A percentile compares a stretch with the other conserved stretches of the same genome.
These are phyloP conservation scores for Coemansia sp. DNA, from an alignment of 192 early-diverging fungal species.

Conservation along the genomic window DNA sequence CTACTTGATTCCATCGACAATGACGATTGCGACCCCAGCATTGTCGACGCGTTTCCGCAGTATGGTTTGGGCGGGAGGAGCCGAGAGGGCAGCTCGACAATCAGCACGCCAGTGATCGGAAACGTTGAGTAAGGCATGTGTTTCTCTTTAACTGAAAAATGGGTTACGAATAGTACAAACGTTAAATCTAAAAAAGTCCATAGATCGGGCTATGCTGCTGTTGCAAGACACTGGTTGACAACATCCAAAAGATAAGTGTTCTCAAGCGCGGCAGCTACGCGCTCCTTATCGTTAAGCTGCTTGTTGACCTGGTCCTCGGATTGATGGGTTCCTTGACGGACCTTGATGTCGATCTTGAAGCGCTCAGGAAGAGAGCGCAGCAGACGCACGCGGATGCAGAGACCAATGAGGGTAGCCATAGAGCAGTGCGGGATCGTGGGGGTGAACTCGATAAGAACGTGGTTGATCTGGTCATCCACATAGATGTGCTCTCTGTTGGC, in stretches of 20 bases:
- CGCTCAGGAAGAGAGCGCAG: constrained; percentile 83
- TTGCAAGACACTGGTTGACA: constrained; percentile 88
- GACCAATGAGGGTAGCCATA: constrained; percentile 97
- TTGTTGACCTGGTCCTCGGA: constrained; percentile 95
- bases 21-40: background rate
- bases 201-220: constrained; percentile 24
- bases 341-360: constrained; percentile 93
- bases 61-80: background rate
- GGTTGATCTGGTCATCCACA: constrained; percentile 72
- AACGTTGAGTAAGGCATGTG: constrained; percentile 24
- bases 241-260: constrained; percentile 93
- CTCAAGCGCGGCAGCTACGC: constrained; percentile 96
- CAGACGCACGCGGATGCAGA: constrained; percentile 93
- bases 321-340: constrained; percentile 94
- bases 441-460: constrained; percentile 83
- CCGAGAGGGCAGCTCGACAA: constrained; percentile 17
- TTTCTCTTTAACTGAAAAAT: background rate
- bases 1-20: constrained; percentile 47
- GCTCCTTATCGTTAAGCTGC: constrained; percentile 98
- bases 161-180: background rate
- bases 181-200: background rate
- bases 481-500: constrained; percentile 82
- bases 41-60: background rate
- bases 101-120: constrained; percentile 45
- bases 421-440: constrained; percentile 99